Evolutionary conservation across 257 asterid genomes (phyloP), one percentile per base, ranked within the genome.

Genomic region (Eustoma russellianum): DNA sequence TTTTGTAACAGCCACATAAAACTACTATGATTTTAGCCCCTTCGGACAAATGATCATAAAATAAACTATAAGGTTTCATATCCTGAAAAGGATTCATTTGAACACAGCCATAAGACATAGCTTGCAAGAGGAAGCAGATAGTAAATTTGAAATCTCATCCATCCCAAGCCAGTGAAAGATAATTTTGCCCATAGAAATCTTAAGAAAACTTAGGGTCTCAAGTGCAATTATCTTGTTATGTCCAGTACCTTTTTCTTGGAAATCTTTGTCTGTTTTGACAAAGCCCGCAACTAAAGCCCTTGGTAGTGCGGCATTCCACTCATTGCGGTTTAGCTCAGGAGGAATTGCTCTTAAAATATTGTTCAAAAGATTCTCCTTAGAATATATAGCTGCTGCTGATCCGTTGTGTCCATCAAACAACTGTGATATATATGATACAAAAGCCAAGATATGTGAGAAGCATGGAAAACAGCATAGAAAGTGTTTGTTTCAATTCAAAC

Each of bases 211-310:
- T 35, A 35, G 8, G 9, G 41, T 5, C 41, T 35, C 9, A 9
- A 35, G 41, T 5, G 41, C 41, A 6, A 35, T 9, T 6, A 9
- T 35, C 41, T 35, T 35, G 41, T 9, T 5, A 35, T 5, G 9
- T 35, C 9, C 34, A 6, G 17, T 80, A 83, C 98, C 98, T 84
- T 75, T 80, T 60, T 84, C 92, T 62, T 91, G 96, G 70, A 91
- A 91, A 68, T 87, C 96, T 70, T 87, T 87, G n/a, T n/a, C n/a
- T n/a, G n/a, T n/a, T n/a, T n/a, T n/a, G n/a, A n/a, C n/a, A n/a
- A n/a, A n/a, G n/a, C 94, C 98, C 0, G 98, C 86, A 52, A 91
- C 98, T 72, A 91, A 74, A 72, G 98, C 98, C 83, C 98, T 72
- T 28, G 96, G 96, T 65, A 91, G 68, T 47, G 96, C 95, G 1